A percentile compares a stretch with the other conserved stretches of the same genome.
Conservation (phyloP, 768 basidiomycete genomes). For the Leccinum truebloodii region DNA sequence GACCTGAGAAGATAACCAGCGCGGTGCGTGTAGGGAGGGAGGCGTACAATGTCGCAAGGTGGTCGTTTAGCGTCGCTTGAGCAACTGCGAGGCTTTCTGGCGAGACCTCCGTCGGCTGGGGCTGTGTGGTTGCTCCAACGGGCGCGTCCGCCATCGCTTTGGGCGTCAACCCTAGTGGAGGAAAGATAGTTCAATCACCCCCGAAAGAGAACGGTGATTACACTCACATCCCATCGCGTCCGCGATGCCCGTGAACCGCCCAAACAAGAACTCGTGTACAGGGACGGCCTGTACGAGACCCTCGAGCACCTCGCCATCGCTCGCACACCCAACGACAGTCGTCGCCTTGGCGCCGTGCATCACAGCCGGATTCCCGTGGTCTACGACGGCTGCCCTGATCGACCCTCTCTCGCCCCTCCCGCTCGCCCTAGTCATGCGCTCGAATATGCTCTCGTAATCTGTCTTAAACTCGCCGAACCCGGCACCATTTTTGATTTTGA, state of each 20-base stretch:
- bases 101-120: constrained; percentile 31
- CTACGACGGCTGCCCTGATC: constrained; percentile 69
- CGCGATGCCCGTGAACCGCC: constrained; percentile 80
- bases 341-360: constrained; percentile 88
- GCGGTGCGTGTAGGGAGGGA: constrained; percentile 79
- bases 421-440: constrained; percentile 66
- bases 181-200: background rate
- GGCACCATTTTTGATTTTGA: constrained; percentile 74
- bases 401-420: constrained; percentile 42
- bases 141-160: constrained; percentile 45
- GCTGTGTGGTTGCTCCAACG: constrained; percentile 18
- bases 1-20: constrained; percentile 83
- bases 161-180: constrained; percentile 57
- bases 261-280: constrained; percentile 82
- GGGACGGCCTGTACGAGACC: constrained; percentile 59
- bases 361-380: constrained; percentile 78
- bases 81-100: constrained; percentile 36
- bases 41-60: constrained; percentile 61
- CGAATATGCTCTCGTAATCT: constrained; percentile 87
- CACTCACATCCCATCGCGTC: constrained; percentile 77
- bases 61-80: constrained; percentile 58
- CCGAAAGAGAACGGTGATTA: background rate
- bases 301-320: constrained; percentile 78
- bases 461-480: constrained; percentile 87
- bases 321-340: constrained; percentile 71